phyloP scores from a whole-genome alignment of 257 asterid species.

The Forsythia viridissima region DNA sequence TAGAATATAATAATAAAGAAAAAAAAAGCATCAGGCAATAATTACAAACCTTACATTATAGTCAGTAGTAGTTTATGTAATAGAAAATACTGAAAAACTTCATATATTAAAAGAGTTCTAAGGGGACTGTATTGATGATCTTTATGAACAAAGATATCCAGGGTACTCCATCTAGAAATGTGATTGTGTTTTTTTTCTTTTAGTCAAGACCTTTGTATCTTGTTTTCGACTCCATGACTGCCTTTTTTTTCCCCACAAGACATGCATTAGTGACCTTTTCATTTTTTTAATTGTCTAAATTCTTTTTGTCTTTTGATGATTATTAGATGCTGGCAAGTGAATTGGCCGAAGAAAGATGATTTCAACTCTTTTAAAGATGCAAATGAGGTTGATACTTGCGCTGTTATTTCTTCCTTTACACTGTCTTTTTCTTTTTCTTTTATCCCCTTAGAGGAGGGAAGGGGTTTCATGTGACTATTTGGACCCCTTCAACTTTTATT shows the following conservation, averaged over 20 bases:
- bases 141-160: not conserved
- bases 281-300: not conserved
- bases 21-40: not conserved
- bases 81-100: not conserved
- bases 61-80: not conserved
- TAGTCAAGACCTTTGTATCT: not conserved
- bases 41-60: too few species aligned
- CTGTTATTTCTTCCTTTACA: conserved; percentile 4
- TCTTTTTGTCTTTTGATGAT: conserved; percentile 7
- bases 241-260: not conserved
- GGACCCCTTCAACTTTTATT: not conserved
- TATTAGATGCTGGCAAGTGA: conserved; percentile 63
- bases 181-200: not conserved
- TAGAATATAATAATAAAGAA: too few species aligned
- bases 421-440: not conserved
- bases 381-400: conserved; percentile 50
- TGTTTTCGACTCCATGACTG: not conserved
- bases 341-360: conserved; percentile 66
- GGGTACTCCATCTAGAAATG: not conserved
- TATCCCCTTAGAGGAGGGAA: not conserved
- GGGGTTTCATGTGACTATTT: not conserved
- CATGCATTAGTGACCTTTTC: not conserved
- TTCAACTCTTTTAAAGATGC: conserved; percentile 63
- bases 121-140: not conserved
- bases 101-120: not conserved